Conservation (phyloP, 768 basidiomycete species). For the Boletus rubroflammeus region DNA sequence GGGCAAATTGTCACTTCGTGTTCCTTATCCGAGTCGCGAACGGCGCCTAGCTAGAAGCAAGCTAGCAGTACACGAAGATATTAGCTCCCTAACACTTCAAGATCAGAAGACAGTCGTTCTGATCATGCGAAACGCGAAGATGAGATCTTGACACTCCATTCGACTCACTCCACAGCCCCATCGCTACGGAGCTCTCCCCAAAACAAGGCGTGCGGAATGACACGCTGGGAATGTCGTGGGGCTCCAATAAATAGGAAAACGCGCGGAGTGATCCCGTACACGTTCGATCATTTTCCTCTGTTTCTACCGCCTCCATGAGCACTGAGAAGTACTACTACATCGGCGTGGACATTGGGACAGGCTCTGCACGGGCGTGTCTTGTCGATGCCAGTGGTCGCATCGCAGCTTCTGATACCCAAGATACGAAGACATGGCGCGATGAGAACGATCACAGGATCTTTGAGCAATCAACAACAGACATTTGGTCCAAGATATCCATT, state of each 20-base stretch:
- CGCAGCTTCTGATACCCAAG: slow-evolving; percentile 74
- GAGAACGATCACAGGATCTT: slow-evolving; percentile 85
- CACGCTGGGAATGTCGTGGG: not conserved
- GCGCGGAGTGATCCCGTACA: slow-evolving; percentile 15
- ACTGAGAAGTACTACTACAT: slow-evolving; percentile 50
- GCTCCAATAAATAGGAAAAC: not conserved
- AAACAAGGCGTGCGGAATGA: not conserved
- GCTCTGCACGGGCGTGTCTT: slow-evolving; percentile 86
- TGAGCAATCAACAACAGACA: slow-evolving; percentile 90
- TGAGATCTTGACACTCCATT: not conserved
- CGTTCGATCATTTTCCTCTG: not conserved
- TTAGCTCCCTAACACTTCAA: too few relatives aligned
- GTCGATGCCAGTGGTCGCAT: slow-evolving; percentile 66
- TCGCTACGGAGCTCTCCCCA: slow-evolving; percentile 4
- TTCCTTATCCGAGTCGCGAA: not conserved
- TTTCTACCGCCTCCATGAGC: slow-evolving; percentile 30
- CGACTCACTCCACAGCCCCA: not conserved
- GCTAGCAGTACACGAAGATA: too few relatives aligned
- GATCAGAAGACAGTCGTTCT: too few relatives aligned
- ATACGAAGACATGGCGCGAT: slow-evolving; percentile 85
- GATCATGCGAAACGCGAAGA: not conserved
- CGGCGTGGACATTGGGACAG: slow-evolving; percentile 87
- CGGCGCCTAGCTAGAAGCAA: not conserved
- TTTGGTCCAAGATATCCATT: slow-evolving; percentile 70
- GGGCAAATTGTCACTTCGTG: not conserved